Evolutionary conservation across 208 protist genomes (phyloP).

Genomic region (Phytomonas sp.): DNA sequence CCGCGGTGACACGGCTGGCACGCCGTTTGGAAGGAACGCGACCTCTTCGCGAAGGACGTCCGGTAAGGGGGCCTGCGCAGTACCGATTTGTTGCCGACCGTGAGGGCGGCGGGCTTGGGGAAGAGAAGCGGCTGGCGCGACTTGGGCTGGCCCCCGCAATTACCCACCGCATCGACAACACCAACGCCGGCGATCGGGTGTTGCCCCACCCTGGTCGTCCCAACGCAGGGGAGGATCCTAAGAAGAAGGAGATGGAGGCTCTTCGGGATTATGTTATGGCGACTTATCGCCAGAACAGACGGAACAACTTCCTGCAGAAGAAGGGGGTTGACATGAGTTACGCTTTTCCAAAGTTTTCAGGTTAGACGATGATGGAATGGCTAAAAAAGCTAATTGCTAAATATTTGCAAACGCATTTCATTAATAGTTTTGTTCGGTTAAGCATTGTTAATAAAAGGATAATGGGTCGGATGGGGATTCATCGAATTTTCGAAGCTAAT

Average conservation of each 20-base stretch:
- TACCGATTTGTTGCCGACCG: slow-evolving; percentile 24
- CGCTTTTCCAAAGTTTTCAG: slow-evolving; percentile 60
- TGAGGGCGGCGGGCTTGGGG: slow-evolving; percentile 21
- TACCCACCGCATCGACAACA: slow-evolving; percentile 16
- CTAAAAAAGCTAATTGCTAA: neutral
- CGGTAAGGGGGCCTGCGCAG: slow-evolving; percentile 8
- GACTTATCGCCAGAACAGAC: slow-evolving; percentile 63
- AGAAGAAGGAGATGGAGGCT: slow-evolving; percentile 58
- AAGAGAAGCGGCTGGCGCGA: slow-evolving; percentile 58
- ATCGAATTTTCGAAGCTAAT: no score
- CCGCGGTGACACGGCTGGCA: slow-evolving; percentile 57
- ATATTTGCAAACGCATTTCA: slow-evolving; percentile 6
- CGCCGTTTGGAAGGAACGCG: slow-evolving; percentile 26
- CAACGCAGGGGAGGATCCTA: neutral
- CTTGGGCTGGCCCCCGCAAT: slow-evolving; percentile 46
- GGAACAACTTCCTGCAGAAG: slow-evolving; percentile 26
- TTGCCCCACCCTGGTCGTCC: no score
- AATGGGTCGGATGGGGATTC: no score
- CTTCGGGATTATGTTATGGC: slow-evolving; percentile 70
- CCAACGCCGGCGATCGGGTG: neutral
- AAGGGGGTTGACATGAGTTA: slow-evolving; percentile 77
- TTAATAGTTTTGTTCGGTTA: slow-evolving; percentile 15
- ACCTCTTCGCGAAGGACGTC: neutral
- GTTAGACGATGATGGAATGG: slow-evolving; percentile 5
- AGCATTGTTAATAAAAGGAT: neutral